Percentiles rank a stretch among this genome's conserved stretches.
Evolutionary conservation across 768 basidiomycete genomes (phyloP).

Genomic region (Tricholoma flavovirens): DNA sequence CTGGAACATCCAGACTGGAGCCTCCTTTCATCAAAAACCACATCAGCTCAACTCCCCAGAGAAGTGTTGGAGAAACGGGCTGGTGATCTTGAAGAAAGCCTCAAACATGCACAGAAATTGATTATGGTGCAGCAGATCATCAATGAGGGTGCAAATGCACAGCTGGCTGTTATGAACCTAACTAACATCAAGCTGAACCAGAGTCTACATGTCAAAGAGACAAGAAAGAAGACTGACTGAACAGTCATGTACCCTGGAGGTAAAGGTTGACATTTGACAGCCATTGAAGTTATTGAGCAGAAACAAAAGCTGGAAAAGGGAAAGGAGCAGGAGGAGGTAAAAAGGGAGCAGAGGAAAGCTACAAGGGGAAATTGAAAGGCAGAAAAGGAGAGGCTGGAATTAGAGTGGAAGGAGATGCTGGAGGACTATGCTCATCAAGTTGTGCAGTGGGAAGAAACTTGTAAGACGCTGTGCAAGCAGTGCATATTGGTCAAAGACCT

Average conservation of each 20-base stretch:
- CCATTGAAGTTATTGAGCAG: background rate
- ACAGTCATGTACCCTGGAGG: constrained; percentile 8
- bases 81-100: background rate
- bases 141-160: constrained; percentile 12
- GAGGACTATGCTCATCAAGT: background rate
- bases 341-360: too few species aligned
- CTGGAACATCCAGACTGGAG: constrained; percentile 10
- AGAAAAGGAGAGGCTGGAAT: background rate
- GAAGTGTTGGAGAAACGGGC: constrained; percentile 2
- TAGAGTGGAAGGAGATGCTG: background rate
- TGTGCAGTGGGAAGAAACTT: background rate
- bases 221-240: constrained; percentile 7
- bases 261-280: background rate
- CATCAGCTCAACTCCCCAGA: background rate
- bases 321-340: background rate
- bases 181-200: constrained; percentile 8
- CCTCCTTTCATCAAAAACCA: background rate
- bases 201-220: constrained; percentile 15
- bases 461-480: background rate
- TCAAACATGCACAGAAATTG: background rate
- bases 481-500: background rate
- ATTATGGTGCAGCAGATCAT: constrained; percentile 9
- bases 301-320: background rate
- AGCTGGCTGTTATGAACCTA: constrained; percentile 17
- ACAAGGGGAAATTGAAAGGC: background rate